Evolutionary conservation across 2,329 filamentous ascomycete genomes (phyloP), one percentile per base, ranked within the genome.

Genomic region (Colletotrichum sp.): DNA sequence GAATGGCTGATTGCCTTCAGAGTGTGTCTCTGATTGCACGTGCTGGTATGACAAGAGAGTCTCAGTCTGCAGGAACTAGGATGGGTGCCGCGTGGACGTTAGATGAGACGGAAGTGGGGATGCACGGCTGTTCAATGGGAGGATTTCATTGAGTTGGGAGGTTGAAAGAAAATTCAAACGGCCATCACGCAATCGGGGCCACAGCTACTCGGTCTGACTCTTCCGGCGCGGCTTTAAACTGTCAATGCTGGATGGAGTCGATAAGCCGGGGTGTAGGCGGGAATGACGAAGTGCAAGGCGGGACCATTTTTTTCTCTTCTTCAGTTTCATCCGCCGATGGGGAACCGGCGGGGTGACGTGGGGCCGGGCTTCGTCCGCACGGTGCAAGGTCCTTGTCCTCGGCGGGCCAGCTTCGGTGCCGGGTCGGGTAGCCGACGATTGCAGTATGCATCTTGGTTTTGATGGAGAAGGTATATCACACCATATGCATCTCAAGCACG

Each of bases 401-500:
- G 55, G 36, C 39, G 30, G 36, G 55, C 28, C 15, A 52, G 1
- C n/a, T 34, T 74, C 73, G 69, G 69, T 65, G 63, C 69, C 73
- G 73, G 73, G 34, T 59, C 64, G 69, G 73, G 26, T 49, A 63
- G 30, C 39, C 55, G 10, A 39, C 1, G 5, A 36, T 3, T 18
- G 62, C 39, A 15, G 24, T 21, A 1, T 36, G 57, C 7, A 26
- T n/a, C 16, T 18, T 60, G 59, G 3, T 52, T 36, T 24, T 12
- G 13, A 12, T 30, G 30, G 18, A 34, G 36, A 21, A 67, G 10
- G 26, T 7, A 8, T 24, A 49, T 55, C 34, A 62, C 69, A 75
- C n/a, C 63, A 75, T 72, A 57, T 26, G 34, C n/a, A 72, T 24
- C 15, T 28, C 24, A 6, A 75, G 32, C 69, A 68, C 72, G 72